Evolutionary conservation across 2,329 filamentous ascomycete genomes (phyloP).

Genomic region (Venturia nashicola): DNA sequence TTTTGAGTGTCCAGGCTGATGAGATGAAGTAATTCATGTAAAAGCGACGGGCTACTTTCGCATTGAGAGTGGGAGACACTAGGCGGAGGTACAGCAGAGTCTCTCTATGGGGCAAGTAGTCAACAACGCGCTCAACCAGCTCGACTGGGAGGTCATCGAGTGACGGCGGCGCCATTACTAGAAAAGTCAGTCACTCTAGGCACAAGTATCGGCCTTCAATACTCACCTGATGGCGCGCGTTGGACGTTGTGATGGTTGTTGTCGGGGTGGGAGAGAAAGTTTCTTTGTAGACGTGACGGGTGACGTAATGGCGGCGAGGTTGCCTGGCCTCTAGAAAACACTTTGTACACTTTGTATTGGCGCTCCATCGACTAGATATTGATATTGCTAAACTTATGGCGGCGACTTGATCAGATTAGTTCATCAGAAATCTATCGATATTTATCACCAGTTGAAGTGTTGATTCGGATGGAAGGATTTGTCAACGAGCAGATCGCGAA

Average conservation of each 20-base stretch:
- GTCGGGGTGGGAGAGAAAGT: too few relatives aligned
- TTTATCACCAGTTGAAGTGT: too few relatives aligned
- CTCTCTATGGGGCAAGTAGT: conserved; percentile 3
- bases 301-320: not conserved
- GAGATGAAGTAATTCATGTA: not conserved
- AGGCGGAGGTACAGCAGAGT: conserved; percentile 3
- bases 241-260: too few relatives aligned
- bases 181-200: not conserved
- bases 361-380: not conserved
- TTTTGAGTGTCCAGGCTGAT: not conserved
- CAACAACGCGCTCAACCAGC: not conserved
- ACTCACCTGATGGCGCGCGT: too few relatives aligned
- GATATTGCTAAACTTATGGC: too few relatives aligned
- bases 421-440: too few relatives aligned
- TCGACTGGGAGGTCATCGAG: conserved; percentile 3
- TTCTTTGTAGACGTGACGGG: not conserved
- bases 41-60: not conserved
- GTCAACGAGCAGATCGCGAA: too few relatives aligned
- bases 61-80: not conserved
- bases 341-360: too few relatives aligned
- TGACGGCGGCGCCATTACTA: not conserved
- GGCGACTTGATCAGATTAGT: too few relatives aligned
- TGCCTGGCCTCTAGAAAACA: too few relatives aligned
- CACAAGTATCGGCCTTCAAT: too few relatives aligned
- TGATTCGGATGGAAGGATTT: too few relatives aligned